Percentiles rank a stretch among this genome's conserved stretches.
Conservation (phyloP, 345 rosid genomes). For the Eucalyptus coolabah region DNA sequence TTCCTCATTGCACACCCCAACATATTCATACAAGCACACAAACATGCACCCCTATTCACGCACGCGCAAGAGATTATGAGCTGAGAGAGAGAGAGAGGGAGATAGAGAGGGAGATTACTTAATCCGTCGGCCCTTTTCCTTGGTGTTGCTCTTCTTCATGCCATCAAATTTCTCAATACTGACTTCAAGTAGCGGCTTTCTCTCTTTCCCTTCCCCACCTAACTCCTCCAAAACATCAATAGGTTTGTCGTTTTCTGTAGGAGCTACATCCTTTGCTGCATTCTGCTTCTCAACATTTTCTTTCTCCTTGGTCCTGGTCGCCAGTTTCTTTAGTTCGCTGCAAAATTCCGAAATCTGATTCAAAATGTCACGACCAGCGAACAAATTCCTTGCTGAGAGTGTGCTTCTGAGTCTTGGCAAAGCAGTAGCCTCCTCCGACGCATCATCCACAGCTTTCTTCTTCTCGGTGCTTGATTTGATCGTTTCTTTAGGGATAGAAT, state of each 20-base stretch:
- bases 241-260: slow-evolving; percentile 7
- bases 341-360: slow-evolving; percentile 77
- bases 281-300: slow-evolving; percentile 24
- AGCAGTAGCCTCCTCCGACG: slow-evolving; percentile 12
- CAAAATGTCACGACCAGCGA: slow-evolving; percentile 67
- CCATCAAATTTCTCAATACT: slow-evolving; percentile 19
- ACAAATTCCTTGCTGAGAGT: slow-evolving; percentile 70
- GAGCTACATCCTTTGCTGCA: background rate
- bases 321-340: slow-evolving; percentile 70
- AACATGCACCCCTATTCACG: background rate
- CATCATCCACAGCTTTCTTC: slow-evolving; percentile 21
- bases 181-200: slow-evolving; percentile 46
- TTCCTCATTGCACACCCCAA: background rate
- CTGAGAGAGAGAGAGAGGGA: background rate
- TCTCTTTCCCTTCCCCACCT: slow-evolving; percentile 30
- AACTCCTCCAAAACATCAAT: slow-evolving; percentile 14
- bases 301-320: slow-evolving; percentile 52
- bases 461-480: slow-evolving; percentile 48
- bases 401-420: slow-evolving; percentile 50
- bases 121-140: slow-evolving; percentile 40
- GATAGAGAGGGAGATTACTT: slow-evolving; percentile 21
- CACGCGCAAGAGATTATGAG: background rate
- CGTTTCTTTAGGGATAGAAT: slow-evolving; percentile 32
- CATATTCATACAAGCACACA: background rate
- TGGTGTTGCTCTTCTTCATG: slow-evolving; percentile 15